Evolutionary conservation across 371 early-diverging fungal genomes (phyloP).

Genomic region (Mucor piriformis): DNA sequence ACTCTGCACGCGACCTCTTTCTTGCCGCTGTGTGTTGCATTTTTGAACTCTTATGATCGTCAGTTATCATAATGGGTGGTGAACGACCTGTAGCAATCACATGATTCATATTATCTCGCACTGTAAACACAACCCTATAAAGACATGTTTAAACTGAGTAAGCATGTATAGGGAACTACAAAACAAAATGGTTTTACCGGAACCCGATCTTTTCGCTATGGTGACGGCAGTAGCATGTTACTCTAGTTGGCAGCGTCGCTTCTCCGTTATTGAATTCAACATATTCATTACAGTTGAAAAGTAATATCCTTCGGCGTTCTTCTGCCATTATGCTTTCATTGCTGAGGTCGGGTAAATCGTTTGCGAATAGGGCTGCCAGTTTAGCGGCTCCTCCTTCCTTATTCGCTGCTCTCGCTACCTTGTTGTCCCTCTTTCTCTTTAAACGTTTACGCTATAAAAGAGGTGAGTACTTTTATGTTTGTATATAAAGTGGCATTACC

Average conservation of each 20-base stretch:
- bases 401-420: conserved; percentile 51
- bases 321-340: conserved; percentile 50
- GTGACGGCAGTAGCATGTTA: conserved; percentile 87
- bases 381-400: conserved; percentile 55
- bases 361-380: conserved; percentile 46
- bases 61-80: conserved; percentile 87
- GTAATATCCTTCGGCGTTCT: conserved; percentile 58
- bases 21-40: conserved; percentile 24
- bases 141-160: conserved; percentile 6
- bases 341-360: conserved; percentile 45
- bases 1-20: conserved; percentile 44
- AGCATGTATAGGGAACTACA: neutral
- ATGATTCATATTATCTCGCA: conserved; percentile 60
- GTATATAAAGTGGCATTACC: conserved; percentile 29
- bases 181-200: conserved; percentile 35
- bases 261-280: conserved; percentile 80
- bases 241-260: conserved; percentile 74
- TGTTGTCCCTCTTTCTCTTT: conserved; percentile 59
- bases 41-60: conserved; percentile 85
- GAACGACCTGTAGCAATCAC: conserved; percentile 75
- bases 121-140: conserved; percentile 63
- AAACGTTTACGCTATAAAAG: conserved; percentile 51
- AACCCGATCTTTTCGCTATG: conserved; percentile 90
- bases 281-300: conserved; percentile 74
- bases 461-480: neutral